Evolutionary conservation across 2,329 filamentous ascomycete species (phyloP).

Genomic region (Colletotrichum acutatum): DNA sequence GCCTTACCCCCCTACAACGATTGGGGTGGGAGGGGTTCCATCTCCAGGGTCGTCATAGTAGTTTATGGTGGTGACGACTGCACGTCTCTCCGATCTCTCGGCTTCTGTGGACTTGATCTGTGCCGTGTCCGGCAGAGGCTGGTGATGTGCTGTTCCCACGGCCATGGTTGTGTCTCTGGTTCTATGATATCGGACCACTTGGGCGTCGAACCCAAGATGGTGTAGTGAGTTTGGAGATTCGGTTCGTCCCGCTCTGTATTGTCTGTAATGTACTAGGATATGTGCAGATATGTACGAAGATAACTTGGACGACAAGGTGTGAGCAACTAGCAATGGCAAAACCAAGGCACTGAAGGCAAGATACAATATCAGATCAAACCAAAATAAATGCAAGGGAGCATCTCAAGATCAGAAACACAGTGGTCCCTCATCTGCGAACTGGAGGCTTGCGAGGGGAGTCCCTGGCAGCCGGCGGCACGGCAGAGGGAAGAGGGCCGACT

Average conservation of each 20-base stretch:
- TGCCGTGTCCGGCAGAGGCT: background rate
- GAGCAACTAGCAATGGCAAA: background rate
- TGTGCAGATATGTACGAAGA: background rate
- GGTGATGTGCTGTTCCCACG: background rate
- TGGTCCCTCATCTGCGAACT: background rate
- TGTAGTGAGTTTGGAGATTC: background rate
- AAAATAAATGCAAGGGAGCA: background rate
- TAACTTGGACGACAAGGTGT: background rate
- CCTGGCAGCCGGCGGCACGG: conserved; percentile 16
- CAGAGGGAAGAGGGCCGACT: conserved; percentile 19
- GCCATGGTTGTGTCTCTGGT: background rate
- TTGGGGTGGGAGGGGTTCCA: conserved; percentile 35
- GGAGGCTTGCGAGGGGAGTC: conserved; percentile 4
- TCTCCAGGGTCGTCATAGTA: conserved; percentile 38
- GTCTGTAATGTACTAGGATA: background rate
- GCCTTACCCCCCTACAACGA: conserved; percentile 36
- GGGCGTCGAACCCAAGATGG: background rate
- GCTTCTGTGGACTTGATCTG: background rate
- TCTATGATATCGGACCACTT: background rate
- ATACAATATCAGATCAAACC: background rate
- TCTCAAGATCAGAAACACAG: background rate
- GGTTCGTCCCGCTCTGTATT: conserved; percentile 4
- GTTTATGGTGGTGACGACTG: conserved; percentile 35
- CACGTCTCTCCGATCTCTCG: conserved; percentile 1
- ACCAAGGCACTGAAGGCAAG: background rate